phyloP scores from a whole-genome alignment of 176 grass and related monocot genomes.

The Aegilops sharonensis region DNA sequence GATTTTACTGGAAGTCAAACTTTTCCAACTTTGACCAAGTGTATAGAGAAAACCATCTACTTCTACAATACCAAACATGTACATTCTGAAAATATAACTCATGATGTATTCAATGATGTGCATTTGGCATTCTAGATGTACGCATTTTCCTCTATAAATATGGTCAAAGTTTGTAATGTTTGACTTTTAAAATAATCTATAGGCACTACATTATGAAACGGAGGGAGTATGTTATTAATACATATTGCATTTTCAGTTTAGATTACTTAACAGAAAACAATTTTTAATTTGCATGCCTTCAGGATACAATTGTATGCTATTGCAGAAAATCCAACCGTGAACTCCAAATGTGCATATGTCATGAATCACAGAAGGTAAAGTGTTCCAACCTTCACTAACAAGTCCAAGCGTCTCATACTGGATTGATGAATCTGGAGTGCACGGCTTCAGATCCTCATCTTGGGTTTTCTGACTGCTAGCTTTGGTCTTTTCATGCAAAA shows the following conservation, averaged over 20 bases:
- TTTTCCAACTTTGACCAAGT: too few species aligned
- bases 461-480: conserved; percentile 19
- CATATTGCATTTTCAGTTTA: background rate
- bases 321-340: background rate
- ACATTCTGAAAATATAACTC: too few species aligned
- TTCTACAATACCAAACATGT: too few species aligned
- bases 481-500: conserved; percentile 54
- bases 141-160: too few species aligned
- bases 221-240: too few species aligned
- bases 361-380: background rate
- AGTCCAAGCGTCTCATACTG: conserved; percentile 50
- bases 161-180: too few species aligned
- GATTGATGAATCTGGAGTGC: conserved; percentile 24
- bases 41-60: too few species aligned
- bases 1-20: too few species aligned
- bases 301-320: background rate
- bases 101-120: too few species aligned
- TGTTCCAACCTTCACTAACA: conserved; percentile 41
- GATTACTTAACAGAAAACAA: background rate
- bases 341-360: conserved; percentile 23
- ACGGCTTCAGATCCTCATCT: conserved; percentile 29
- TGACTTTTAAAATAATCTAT: too few species aligned
- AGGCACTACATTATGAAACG: too few species aligned
- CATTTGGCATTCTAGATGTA: too few species aligned
- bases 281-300: background rate